Base-by-base conservation (phyloP, 2,329 filamentous ascomycete genomes). In the Penicillium sp. region DNA sequence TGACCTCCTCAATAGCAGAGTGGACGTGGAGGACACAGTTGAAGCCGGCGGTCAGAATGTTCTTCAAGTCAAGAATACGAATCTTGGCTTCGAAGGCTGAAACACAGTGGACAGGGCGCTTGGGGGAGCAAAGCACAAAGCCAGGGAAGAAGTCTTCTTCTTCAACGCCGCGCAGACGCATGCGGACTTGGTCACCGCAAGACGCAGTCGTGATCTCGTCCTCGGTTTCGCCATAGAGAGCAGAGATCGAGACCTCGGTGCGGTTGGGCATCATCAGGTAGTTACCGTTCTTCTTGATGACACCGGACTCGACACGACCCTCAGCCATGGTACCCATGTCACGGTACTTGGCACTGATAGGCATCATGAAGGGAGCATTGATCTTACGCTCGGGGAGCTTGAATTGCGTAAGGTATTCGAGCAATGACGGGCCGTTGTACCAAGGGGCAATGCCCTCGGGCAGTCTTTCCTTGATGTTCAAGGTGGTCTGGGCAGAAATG, bases 281-380 rank as follows among this genome's bases (percentile, higher is more conserved):
- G 52, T 73, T 83, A 73, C 85, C 84, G 52, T 85, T 85, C 79
- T 97, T 97, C 77, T 93, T 93, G 69, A 95, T 78, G 40, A 96
- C 86, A 67, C 90, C 91, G 13, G 90, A 87, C 72, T 98, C 93
- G 56, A 98, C 87, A 78, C 96, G 95, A 58, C 93, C 93, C 74
- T 98, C 94, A 37, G 96, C 82, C 81, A 98, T 90, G 53, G 93
- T 98, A 62, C 93, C 93, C 79, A 98, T 85, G 67, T 98, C 94
- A 61, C 87, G 83, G 76, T 97, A 98, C 74, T 98, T 98, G 71
- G 88, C 89, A 55, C 87, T 88, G 56, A 98, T 80, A 7, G 93
- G 88, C 90, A 98, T 96, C 93, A 98, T 97, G 79, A 98, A 97
- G 8, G 93, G 91, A 2, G 93, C 93, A 61, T 95, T 95, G 61